phyloP scores from a whole-genome alignment of 2,329 filamentous ascomycete species.

The Diplodia corticola region DNA sequence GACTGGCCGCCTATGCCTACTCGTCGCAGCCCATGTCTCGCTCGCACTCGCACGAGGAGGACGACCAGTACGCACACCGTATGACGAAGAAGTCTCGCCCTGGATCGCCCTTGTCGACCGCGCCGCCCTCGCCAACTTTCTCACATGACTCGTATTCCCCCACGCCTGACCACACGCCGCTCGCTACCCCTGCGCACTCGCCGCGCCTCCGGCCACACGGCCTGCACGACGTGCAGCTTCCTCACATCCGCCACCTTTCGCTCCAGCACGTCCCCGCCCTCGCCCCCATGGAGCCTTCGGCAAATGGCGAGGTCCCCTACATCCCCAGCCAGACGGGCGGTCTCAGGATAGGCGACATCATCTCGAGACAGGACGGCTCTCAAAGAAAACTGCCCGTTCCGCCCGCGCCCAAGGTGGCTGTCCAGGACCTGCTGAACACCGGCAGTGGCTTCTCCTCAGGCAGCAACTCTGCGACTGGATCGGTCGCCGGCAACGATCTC shows the following conservation, averaged over 20 bases:
- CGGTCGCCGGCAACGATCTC: slow-evolving; percentile 63
- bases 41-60: slow-evolving; percentile 79
- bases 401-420: slow-evolving; percentile 83
- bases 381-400: slow-evolving; percentile 90
- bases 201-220: slow-evolving; percentile 81
- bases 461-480: slow-evolving; percentile 74
- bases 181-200: slow-evolving; percentile 92
- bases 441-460: slow-evolving; percentile 69
- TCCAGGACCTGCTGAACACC: slow-evolving; percentile 77
- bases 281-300: slow-evolving; percentile 68
- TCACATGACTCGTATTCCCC: slow-evolving; percentile 94
- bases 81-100: slow-evolving; percentile 86
- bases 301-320: slow-evolving; percentile 61
- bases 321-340: slow-evolving; percentile 61
- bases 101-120: slow-evolving; percentile 92
- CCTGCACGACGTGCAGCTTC: slow-evolving; percentile 73
- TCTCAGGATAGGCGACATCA: slow-evolving; percentile 86
- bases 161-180: slow-evolving; percentile 96
- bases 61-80: slow-evolving; percentile 75
- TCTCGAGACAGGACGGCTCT: slow-evolving; percentile 81
- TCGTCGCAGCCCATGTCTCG: slow-evolving; percentile 81
- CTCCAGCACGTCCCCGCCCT: slow-evolving; percentile 67
- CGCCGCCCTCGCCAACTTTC: slow-evolving; percentile 92
- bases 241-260: slow-evolving; percentile 75
- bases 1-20: slow-evolving; percentile 58